A percentile compares a stretch with the other conserved stretches of the same genome.
Conservation (phyloP, 495 filamentous ascomycete species). For the Stereocaulon alpinum region DNA sequence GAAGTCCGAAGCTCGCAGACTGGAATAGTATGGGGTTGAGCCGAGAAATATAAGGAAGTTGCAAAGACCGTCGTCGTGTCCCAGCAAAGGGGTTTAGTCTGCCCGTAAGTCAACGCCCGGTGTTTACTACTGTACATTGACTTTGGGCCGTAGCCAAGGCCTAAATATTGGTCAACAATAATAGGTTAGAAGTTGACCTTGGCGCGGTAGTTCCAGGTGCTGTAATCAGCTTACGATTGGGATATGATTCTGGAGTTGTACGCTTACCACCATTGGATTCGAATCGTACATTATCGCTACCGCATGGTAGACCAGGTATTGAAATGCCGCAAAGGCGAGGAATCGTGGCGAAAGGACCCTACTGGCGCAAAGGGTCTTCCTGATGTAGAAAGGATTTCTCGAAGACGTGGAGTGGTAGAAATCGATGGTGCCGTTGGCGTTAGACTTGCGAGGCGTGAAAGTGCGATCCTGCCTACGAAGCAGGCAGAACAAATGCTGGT, state of each 20-base stretch:
- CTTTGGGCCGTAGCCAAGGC: conserved; percentile 11
- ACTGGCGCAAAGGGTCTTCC: conserved; percentile 15
- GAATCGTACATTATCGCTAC: conserved; percentile 10
- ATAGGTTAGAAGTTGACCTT: conserved; percentile 15
- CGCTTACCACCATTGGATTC: conserved; percentile 19
- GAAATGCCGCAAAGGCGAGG: conserved; percentile 13
- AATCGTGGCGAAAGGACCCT: conserved; percentile 13
- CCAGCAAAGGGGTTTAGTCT: no score
- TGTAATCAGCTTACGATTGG: not conserved
- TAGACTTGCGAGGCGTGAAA: conserved; percentile 9
- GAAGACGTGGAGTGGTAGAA: conserved; percentile 14
- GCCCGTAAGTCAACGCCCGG: not conserved
- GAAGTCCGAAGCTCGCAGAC: no score
- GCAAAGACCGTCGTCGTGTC: no score
- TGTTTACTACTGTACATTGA: conserved; percentile 17
- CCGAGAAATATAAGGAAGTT: no score
- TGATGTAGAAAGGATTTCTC: conserved; percentile 16
- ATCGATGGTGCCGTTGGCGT: conserved; percentile 13
- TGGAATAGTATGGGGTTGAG: no score
- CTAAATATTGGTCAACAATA: conserved; percentile 5
- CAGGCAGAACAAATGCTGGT: conserved; percentile 14
- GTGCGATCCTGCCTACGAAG: conserved; percentile 12
- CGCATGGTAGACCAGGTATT: conserved; percentile 5
- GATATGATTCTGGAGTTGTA: not conserved
- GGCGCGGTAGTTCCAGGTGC: conserved; percentile 14